Conservation (phyloP, 306 rosid genomes). For the Cucumis sativus region Cucumber_9930_V3 NC_026655.2:25150001-25150500, state of each 20-base stretch:
- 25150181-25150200: not conserved
- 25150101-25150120: constrained; percentile 75
- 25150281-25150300: constrained; percentile 78
- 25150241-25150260: constrained; percentile 87
- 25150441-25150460: not conserved
- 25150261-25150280: constrained; percentile 64
- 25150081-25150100: constrained; percentile 71
- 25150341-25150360: not conserved
- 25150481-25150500: not conserved
- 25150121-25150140: constrained; percentile 83
- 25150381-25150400: not conserved
- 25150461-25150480: not conserved
- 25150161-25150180: not conserved
- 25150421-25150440: constrained; percentile 1
- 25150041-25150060: constrained; percentile 48
- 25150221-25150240: not conserved
- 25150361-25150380: not conserved
- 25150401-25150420: not conserved
- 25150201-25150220: not conserved
- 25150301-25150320: constrained; percentile 70
- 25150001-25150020: too few relatives aligned
- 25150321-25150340: constrained; percentile 35
- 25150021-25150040: constrained; percentile 59
- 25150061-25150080: constrained; percentile 60
- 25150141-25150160: constrained; percentile 33